phyloP scores from a whole-genome alignment of 1,284 basidiomycete genomes.

The Irpex lacteus region DNA sequence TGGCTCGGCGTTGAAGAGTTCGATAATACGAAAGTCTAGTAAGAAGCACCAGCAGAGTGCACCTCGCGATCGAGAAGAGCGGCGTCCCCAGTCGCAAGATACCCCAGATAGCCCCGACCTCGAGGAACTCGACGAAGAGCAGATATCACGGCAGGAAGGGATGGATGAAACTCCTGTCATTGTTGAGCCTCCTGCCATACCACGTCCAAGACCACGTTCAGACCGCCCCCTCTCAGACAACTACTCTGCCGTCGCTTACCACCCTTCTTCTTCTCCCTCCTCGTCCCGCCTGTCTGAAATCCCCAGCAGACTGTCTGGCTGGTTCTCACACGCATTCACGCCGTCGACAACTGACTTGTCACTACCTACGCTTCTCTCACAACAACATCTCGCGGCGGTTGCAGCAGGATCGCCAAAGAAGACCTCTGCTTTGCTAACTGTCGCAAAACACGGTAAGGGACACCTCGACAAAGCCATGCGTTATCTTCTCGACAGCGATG shows the following conservation, averaged over 20 bases:
- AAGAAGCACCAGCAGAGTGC: conserved; percentile 21
- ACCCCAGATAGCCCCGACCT: conserved; percentile 24
- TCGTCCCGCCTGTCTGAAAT: conserved; percentile 44
- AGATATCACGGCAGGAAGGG: conserved; percentile 14
- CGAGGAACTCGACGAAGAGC: conserved; percentile 16
- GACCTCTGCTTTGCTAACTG: conserved; percentile 55
- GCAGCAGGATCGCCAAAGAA: conserved; percentile 39
- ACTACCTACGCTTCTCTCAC: conserved; percentile 56
- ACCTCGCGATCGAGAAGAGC: conserved; percentile 25
- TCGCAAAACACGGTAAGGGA: conserved; percentile 70
- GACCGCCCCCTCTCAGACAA: conserved; percentile 50
- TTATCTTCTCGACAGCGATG: conserved; percentile 82
- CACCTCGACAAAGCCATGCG: conserved; percentile 79
- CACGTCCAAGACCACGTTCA: conserved; percentile 42
- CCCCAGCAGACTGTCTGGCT: conserved; percentile 67
- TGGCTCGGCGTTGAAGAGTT: conserved; percentile 17
- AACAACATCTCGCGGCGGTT: conserved; percentile 27
- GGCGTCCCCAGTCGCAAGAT: conserved; percentile 30
- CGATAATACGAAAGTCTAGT: conserved; percentile 21
- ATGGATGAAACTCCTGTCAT: conserved; percentile 48
- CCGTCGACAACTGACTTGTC: conserved; percentile 68
- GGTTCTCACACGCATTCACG: conserved; percentile 75
- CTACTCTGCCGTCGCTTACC: conserved; percentile 35
- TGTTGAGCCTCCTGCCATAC: conserved; percentile 42
- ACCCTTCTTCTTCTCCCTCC: conserved; percentile 30